Evolutionary conservation across 2,329 filamentous ascomycete species (phyloP).

Genomic region (Alternaria sp.): DNA sequence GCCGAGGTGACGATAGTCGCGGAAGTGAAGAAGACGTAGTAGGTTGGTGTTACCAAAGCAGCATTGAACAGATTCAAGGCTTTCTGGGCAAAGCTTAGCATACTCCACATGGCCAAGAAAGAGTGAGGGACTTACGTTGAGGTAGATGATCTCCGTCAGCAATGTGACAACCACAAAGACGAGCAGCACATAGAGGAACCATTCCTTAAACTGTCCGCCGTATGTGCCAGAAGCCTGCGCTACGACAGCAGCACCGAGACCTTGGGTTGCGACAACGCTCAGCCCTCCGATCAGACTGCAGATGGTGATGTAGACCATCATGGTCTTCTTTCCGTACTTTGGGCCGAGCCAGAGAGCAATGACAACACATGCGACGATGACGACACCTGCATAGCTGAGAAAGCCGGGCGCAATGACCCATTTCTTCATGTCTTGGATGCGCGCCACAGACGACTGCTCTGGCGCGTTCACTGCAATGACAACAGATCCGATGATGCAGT

Average conservation of each 20-base stretch:
- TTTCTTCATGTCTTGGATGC: slow-evolving; percentile 90
- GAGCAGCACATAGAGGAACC: slow-evolving; percentile 92
- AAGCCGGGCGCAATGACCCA: slow-evolving; percentile 89
- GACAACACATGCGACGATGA: slow-evolving; percentile 74
- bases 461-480: slow-evolving; percentile 96
- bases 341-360: slow-evolving; percentile 83
- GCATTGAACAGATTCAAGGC: slow-evolving; percentile 96
- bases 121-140: slow-evolving; percentile 74
- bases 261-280: slow-evolving; percentile 94
- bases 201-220: slow-evolving; percentile 86
- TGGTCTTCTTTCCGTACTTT: slow-evolving; percentile 91
- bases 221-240: slow-evolving; percentile 78
- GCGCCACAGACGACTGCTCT: slow-evolving; percentile 78
- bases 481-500: slow-evolving; percentile 91
- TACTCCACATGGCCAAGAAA: neutral
- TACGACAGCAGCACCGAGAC: slow-evolving; percentile 87
- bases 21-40: slow-evolving; percentile 98
- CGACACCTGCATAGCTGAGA: slow-evolving; percentile 79
- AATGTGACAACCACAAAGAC: slow-evolving; percentile 91
- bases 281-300: slow-evolving; percentile 94
- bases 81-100: slow-evolving; percentile 69
- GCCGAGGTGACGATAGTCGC: slow-evolving; percentile 94
- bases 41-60: slow-evolving; percentile 94
- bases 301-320: slow-evolving; percentile 96
- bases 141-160: slow-evolving; percentile 89